Evolutionary conservation across 305 asterid species (phyloP).

Genomic region (Solanum chacoense): DNA sequence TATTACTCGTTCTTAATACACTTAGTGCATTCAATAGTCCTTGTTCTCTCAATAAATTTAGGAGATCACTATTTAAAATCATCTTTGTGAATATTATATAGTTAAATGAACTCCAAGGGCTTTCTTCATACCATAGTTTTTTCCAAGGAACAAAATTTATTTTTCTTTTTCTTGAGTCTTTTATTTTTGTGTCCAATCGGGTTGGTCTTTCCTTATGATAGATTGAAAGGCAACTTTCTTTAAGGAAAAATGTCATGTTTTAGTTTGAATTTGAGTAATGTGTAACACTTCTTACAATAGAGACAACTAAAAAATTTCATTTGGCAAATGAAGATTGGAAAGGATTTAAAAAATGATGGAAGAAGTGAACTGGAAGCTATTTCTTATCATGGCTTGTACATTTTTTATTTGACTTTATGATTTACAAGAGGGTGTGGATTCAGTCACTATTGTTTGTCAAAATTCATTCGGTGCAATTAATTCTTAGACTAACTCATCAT

Average conservation of each 20-base stretch:
- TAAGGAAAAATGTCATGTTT: neutral
- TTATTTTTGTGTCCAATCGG: neutral
- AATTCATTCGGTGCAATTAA: too few species aligned
- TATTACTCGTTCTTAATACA: neutral
- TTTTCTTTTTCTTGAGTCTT: neutral
- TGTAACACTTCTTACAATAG: neutral
- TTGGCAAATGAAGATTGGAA: neutral
- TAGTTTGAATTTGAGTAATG: neutral
- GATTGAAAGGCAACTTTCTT: neutral
- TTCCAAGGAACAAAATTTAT: neutral
- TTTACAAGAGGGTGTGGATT: neutral
- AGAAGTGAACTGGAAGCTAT: neutral
- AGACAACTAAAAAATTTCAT: neutral
- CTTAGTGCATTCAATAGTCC: neutral
- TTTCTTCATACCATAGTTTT: neutral
- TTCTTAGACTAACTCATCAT: neutral
- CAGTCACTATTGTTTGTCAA: neutral
- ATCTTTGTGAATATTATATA: too few species aligned
- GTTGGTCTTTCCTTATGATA: neutral
- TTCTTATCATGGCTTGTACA: neutral
- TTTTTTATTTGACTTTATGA: neutral
- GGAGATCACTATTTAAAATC: neutral
- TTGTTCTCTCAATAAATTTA: neutral
- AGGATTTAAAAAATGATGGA: neutral
- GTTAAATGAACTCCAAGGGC: neutral